Base-by-base conservation (phyloP, 768 basidiomycete genomes). In the Leccinum ochraceum region DNA sequence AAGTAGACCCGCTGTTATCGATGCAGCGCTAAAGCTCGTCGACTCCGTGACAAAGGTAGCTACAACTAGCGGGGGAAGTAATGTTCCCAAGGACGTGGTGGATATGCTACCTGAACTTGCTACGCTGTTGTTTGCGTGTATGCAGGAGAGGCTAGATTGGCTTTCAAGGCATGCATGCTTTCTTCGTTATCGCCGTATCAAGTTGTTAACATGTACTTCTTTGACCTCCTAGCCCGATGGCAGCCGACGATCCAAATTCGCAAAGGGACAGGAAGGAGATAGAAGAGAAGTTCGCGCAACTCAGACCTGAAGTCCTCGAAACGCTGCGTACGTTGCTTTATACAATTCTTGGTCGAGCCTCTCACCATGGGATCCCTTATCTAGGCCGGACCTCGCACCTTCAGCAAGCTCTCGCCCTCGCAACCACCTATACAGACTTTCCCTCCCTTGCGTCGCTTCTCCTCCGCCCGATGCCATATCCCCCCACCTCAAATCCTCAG, bases 391-490 rank as follows among this genome's bases (percentile, higher is more conserved):
- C 84, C 57, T 90, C 86, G 2, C 81, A 88, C 64, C 81, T 84
- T 16, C 76, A 82, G 26, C 77, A 86, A 52, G 95, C 95, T 0
- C 95, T 92, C 71, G 76, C 80, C 13, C 83, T 98, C 6, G 95
- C 95, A 3, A 94, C 96, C 66, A 80, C 88, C 60, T 94, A 95
- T 71, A 83, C 81, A 30, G 96, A 98, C 74, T 97, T 92, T 76
- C 78, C 82, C 20, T 89, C 85, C 39, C 82, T 98, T n/a, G 93
- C 90, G 32, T 83, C 89, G 14, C 82, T 98, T 7, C 93, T 94
- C 70, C 84, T 93, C 67, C 83, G 82, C 56, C 84, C 85, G 8
- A 77, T 74, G 46, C 85, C 86, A 28, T 91, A 79, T 63, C 86
- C 83, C 7, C 85, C 86, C 2, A 74, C 86, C 53, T 77, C 83